These are phyloP conservation scores for Penicillium paxilli DNA, from an alignment of 495 filamentous ascomycete species.

Conservation along the genomic window DNA sequence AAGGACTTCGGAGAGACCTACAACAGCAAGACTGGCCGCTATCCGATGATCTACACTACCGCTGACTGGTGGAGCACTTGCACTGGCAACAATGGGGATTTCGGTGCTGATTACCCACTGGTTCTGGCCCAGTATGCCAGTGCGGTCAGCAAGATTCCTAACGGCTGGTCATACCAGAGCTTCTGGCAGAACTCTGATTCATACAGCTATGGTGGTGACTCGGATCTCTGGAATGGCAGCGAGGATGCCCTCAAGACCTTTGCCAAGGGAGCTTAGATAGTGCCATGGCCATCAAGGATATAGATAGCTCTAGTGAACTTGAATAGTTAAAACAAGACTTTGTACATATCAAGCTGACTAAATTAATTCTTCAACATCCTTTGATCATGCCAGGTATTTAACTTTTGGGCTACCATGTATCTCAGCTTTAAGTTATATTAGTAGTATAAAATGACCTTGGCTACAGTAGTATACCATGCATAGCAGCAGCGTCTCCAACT, in stretches of 20 bases:
- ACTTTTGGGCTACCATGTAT: too few relatives aligned
- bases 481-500: too few relatives aligned
- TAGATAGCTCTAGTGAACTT: too few relatives aligned
- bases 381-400: too few relatives aligned
- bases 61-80: conserved; percentile 63
- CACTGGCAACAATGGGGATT: conserved; percentile 56
- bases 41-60: conserved; percentile 62
- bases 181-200: conserved; percentile 55
- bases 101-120: conserved; percentile 52
- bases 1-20: conserved; percentile 59
- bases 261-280: conserved; percentile 9
- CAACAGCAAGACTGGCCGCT: conserved; percentile 47
- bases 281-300: too few relatives aligned
- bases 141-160: conserved; percentile 52
- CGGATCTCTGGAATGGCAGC: conserved; percentile 29
- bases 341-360: too few relatives aligned
- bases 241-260: conserved; percentile 16
- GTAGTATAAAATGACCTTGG: too few relatives aligned
- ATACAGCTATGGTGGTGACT: conserved; percentile 31
- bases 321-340: too few relatives aligned
- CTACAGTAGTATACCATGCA: too few relatives aligned
- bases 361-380: too few relatives aligned
- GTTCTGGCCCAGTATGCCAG: conserved; percentile 57
- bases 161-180: conserved; percentile 59
- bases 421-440: too few relatives aligned